A percentile compares a stretch with the other conserved stretches of the same genome.
phyloP scores from a whole-genome alignment of 78 protist species.

The Dictyostelium brefeldianum region DNA sequence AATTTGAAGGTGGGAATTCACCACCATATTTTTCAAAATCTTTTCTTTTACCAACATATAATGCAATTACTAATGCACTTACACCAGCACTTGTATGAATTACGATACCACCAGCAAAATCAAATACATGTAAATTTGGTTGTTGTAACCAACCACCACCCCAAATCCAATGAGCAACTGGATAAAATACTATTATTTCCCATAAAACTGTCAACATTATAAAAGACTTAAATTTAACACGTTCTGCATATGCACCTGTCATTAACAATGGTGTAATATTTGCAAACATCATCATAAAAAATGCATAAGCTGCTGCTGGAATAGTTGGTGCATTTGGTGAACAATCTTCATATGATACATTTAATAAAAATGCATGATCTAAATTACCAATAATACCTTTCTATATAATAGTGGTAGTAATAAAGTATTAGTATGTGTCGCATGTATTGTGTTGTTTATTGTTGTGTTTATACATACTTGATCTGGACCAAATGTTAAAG shows the following conservation, averaged over 20 bases:
- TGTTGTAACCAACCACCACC: slow-evolving; percentile 91
- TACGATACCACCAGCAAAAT: slow-evolving; percentile 95
- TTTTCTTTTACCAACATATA: slow-evolving; percentile 79
- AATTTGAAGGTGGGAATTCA: slow-evolving; percentile 86
- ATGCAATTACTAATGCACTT: slow-evolving; percentile 86
- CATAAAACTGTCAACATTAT: slow-evolving; percentile 82
- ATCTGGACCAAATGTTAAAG: slow-evolving; percentile 86
- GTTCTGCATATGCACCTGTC: slow-evolving; percentile 95
- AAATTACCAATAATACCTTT: slow-evolving; percentile 85
- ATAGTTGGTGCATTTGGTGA: slow-evolving; percentile 59
- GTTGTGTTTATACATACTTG: slow-evolving; percentile 22
- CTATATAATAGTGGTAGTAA: neutral
- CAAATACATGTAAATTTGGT: slow-evolving; percentile 75
- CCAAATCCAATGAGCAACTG: slow-evolving; percentile 95
- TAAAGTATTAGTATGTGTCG: neutral
- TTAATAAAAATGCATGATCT: slow-evolving; percentile 46
- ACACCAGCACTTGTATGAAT: slow-evolving; percentile 94
- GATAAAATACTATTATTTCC: slow-evolving; percentile 93
- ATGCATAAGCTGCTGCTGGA: slow-evolving; percentile 86
- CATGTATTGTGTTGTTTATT: neutral
- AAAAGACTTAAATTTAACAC: slow-evolving; percentile 76
- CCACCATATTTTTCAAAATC: slow-evolving; percentile 82
- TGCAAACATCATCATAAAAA: slow-evolving; percentile 96
- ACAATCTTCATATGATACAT: slow-evolving; percentile 57
- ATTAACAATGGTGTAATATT: slow-evolving; percentile 92